phyloP scores from a whole-genome alignment of 148 eudicot species.

The Arctostaphylos glauca region DNA sequence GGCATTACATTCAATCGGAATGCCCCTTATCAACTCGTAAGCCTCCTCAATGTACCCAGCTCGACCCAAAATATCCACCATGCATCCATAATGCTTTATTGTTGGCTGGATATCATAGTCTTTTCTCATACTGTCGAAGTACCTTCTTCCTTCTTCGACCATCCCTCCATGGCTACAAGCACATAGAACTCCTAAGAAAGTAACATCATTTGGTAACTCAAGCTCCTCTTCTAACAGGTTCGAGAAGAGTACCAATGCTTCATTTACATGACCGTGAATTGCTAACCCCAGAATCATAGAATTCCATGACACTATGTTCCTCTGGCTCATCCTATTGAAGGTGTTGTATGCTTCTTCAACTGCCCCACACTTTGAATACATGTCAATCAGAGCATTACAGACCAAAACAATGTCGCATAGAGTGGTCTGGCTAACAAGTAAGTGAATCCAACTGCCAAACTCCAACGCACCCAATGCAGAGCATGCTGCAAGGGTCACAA shows the following conservation, averaged over 20 bases:
- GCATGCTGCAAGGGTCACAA: slow-evolving; percentile 44
- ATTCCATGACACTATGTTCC: slow-evolving; percentile 58
- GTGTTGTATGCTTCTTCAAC: slow-evolving; percentile 33
- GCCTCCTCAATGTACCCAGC: slow-evolving; percentile 26
- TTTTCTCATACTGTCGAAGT: slow-evolving; percentile 17
- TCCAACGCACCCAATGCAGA: slow-evolving; percentile 42
- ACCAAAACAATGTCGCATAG: slow-evolving; percentile 30
- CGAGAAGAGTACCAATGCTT: slow-evolving; percentile 40
- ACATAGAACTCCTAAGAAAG: slow-evolving; percentile 27
- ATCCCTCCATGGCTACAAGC: slow-evolving; percentile 36
- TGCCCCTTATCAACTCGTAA: slow-evolving; percentile 18
- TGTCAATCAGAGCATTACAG: slow-evolving; percentile 45
- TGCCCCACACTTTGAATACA: slow-evolving; percentile 57
- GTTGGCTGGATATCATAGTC: slow-evolving; percentile 21
- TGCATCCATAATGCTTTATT: slow-evolving; percentile 26
- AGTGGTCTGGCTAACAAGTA: slow-evolving; percentile 19
- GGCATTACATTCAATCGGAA: slow-evolving; percentile 33
- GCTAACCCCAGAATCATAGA: slow-evolving; percentile 41
- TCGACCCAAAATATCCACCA: slow-evolving; percentile 30
- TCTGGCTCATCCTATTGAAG: slow-evolving; percentile 35
- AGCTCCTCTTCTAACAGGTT: slow-evolving; percentile 36
- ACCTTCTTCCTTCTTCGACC: slow-evolving; percentile 28
- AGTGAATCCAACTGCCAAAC: slow-evolving; percentile 52
- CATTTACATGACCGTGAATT: slow-evolving; percentile 33
- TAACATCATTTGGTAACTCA: slow-evolving; percentile 27